phyloP scores from a whole-genome alignment of 805 yeast species.

The Zygosaccharomyces bailii region DNA sequence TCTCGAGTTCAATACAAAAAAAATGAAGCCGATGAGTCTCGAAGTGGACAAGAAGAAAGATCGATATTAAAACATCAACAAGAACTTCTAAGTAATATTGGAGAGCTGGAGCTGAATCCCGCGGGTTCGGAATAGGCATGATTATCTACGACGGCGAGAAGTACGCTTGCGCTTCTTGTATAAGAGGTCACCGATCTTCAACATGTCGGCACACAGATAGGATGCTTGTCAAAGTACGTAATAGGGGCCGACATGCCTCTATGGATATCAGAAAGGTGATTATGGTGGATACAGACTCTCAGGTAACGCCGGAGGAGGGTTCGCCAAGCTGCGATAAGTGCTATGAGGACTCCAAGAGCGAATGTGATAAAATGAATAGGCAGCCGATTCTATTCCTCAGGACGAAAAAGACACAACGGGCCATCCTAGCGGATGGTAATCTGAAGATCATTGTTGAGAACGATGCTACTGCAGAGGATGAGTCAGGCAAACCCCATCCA shows the following conservation, averaged over 20 bases:
- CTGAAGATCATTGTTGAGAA: conserved; percentile 28
- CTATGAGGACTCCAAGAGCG: conserved; percentile 8
- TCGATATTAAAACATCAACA: background rate
- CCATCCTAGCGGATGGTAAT: conserved; percentile 30
- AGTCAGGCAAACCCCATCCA: conserved; percentile 8
- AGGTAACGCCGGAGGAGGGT: conserved; percentile 18
- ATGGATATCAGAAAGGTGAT: conserved; percentile 39
- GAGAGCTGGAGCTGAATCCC: conserved; percentile 13
- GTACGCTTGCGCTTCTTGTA: conserved; percentile 82
- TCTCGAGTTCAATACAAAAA: background rate
- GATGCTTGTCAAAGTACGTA: conserved; percentile 78
- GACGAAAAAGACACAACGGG: conserved; percentile 29
- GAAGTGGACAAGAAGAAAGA: background rate
- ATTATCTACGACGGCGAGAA: conserved; percentile 74
- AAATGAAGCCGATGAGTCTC: conserved; percentile 2
- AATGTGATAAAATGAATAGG: conserved; percentile 26
- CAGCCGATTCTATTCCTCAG: conserved; percentile 33
- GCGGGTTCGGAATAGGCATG: conserved; percentile 41
- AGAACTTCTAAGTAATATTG: conserved; percentile 7
- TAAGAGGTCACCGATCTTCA: conserved; percentile 88
- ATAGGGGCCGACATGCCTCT: conserved; percentile 82
- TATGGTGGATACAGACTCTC: conserved; percentile 32
- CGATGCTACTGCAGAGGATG: conserved; percentile 1
- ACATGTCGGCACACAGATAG: conserved; percentile 78
- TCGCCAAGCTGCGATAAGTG: conserved; percentile 15